phyloP scores from a whole-genome alignment of 2,329 filamentous ascomycete species.

The Fonsecaea erecta region DNA sequence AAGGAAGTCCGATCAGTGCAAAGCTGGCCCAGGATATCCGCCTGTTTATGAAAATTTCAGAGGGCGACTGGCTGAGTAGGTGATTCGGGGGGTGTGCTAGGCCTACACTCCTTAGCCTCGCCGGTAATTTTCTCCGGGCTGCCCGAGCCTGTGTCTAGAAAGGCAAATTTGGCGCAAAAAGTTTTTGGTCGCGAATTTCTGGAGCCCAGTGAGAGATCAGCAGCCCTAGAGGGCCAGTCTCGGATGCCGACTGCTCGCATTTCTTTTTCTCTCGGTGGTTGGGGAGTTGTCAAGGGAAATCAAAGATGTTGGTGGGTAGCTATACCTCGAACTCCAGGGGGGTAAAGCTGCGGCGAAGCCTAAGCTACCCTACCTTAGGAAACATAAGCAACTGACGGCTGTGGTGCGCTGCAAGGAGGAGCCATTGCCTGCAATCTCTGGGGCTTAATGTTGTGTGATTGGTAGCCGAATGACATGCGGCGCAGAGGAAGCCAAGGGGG shows the following conservation, averaged over 20 bases:
- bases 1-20: neutral
- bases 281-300: neutral
- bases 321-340: neutral
- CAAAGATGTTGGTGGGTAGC: neutral
- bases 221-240: neutral
- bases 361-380: neutral
- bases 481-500: neutral
- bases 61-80: neutral
- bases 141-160: neutral
- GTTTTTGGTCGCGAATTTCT: neutral
- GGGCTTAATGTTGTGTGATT: neutral
- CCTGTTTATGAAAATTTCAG: neutral
- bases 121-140: slow-evolving; percentile 15
- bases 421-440: neutral
- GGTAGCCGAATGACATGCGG: neutral
- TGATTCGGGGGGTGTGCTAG: neutral
- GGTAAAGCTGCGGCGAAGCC: neutral
- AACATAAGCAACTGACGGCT: neutral
- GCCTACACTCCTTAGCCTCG: neutral
- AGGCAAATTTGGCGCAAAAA: neutral
- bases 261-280: neutral
- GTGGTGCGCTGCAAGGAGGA: neutral
- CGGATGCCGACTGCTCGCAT: neutral
- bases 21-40: neutral
- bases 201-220: neutral